Evolutionary conservation across 225 moss, liverwort and hornwort genomes (phyloP), one percentile per base, ranked within the genome.

Genomic region (Pseudisothecium myosuroides): DNA sequence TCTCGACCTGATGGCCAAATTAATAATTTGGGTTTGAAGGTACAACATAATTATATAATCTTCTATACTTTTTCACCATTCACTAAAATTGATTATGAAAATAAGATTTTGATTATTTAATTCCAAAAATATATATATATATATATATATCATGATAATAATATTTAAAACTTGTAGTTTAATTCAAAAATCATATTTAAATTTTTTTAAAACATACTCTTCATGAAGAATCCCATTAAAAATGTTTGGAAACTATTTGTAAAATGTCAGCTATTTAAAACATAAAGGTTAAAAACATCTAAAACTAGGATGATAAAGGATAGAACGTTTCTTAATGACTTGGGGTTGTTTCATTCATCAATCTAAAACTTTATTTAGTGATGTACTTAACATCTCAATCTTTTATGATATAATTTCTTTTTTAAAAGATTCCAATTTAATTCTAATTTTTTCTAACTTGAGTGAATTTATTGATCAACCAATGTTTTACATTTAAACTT

Each of bases 1-100:
- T 39, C 84, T 2, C 47, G 60, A 55, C 90, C 89, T 6, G 74
- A 92, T 81, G 76, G 41, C 20, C 29, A 84, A 76, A 26, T 67
- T 17, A 39, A 69, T 68, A 0, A 31, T 68, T 75, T 92, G 22
- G 90, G 90, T 62, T 90, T 92, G 14, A 92, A 92, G 90, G 92
- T 92, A 80, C 7, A 83, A 14, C 3, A 80, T 5, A 34, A 5
- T 31, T 11, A 7, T 1, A 4, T 6, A 18, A 32, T 15, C 12
- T 22, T 27, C 8, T 39, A 28, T 12, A 39, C 19, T 21, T 28
- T 41, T n/a, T 63, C 19, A 76, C 8, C 36, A 76, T 32, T 74
- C 2, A 27, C 11, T 61, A 52, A 15, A 27, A 14, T 5, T 0
- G 21, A 43, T 19, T 22, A 22, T 52, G 3, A 8, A 22, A 52